A percentile compares a stretch with the other conserved stretches of the same genome.
These are phyloP conservation scores for Paracamarosporium sp. DNA, from an alignment of 2,329 filamentous ascomycete genomes.

Conservation along the genomic window DNA sequence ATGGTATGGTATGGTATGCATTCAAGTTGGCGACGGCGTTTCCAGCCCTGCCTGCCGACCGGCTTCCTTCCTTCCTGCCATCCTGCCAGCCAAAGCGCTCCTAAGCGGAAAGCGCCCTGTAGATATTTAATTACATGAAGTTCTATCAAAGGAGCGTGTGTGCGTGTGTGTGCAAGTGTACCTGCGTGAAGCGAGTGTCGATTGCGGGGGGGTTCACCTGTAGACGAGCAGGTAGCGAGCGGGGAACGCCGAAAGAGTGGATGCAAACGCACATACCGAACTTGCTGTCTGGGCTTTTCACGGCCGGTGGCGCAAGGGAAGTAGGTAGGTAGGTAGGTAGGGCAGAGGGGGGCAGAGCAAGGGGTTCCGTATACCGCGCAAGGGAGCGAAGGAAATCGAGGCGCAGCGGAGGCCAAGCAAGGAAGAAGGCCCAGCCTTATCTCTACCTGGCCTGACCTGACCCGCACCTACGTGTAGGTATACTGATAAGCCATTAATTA, in stretches of 20 bases:
- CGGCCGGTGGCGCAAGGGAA: background rate
- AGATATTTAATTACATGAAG: background rate
- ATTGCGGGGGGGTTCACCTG: no score
- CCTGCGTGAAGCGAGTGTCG: background rate
- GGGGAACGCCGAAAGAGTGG: background rate
- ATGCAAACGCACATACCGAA: no score
- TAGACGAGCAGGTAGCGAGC: background rate
- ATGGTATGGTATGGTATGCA: no score
- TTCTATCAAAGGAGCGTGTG: background rate
- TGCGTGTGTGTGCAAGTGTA: background rate
- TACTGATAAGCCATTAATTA: conserved; percentile 2
- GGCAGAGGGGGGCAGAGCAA: background rate
- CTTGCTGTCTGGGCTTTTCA: background rate
- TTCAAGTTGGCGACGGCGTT: no score
- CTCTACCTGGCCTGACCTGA: background rate
- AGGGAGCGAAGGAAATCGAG: background rate
- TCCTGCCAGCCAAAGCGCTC: background rate
- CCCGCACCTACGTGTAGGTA: no score
- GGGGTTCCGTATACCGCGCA: background rate
- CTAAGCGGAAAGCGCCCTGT: background rate
- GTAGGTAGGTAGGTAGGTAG: no score
- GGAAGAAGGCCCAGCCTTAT: background rate
- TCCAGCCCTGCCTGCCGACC: background rate
- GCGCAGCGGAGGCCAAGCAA: background rate
- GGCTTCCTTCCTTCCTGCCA: no score